Evolutionary conservation across 371 early-diverging fungal species (phyloP), one percentile per base, ranked within the genome.

Genomic region (Lichtheimia ornata): DNA sequence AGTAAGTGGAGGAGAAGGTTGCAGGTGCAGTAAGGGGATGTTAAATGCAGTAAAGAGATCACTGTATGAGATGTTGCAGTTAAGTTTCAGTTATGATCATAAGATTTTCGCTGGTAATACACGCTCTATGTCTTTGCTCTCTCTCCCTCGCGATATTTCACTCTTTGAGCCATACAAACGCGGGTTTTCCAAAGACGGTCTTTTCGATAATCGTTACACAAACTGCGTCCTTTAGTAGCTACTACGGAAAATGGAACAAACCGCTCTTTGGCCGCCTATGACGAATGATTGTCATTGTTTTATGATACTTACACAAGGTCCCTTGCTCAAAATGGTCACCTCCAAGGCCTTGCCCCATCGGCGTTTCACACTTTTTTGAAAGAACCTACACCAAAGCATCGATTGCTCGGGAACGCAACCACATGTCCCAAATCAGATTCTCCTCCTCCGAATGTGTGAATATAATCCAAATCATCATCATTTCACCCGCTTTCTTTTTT

Each of bases 161-260:
- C 28, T 4, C 28, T 28, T 28, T 28, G 28, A 28, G 28, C 28
- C 4, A 28, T 28, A 28, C 28, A 28, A 28, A 28, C 28, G 54
- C 54, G 54, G 58, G 22, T 49, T 58, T n/a, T 42, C 61, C 61
- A 61, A 56, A 53, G 40, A 43, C 50, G 54, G 47, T 54, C 62
- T 51, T 51, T 40, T 60, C 30, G 25, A 3, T 9, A 35, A 53
- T 30, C 18, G 61, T 61, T 17, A 53, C 45, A 60, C 53, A 53
- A 30, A 30, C 6, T 2, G 35, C 9, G 35, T 22, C 15, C 41
- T 22, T 17, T 18, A 47, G 45, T 53, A 30, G 56, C 50, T 56
- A 62, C 28, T 50, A 62, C 62, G 56, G 56, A 62, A 62, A 24
- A 40, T 51, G 56, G 56, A 62, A 62, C 50, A 18, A 13, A 20